Base-by-base conservation (phyloP, 768 basidiomycete genomes). In the Rhodotorula kratochvilovae region DNA sequence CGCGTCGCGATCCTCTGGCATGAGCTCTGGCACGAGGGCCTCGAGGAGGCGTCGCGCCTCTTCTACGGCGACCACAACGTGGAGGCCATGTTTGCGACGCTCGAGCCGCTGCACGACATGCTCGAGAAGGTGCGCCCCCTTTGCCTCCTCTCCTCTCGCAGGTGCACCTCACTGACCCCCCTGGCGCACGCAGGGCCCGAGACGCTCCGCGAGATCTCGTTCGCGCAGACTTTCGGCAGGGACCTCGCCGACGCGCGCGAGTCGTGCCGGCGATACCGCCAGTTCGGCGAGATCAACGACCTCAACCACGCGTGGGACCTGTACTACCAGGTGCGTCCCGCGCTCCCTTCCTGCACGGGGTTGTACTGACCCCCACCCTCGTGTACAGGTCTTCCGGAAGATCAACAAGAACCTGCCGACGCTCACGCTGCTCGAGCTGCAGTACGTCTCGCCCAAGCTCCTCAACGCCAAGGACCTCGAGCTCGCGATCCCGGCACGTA, bases 271-370 rank as follows among this genome's bases (percentile, higher is more conserved):
- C 86, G 91, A 61, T 99, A 89, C 83, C 88, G 89, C 53, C 85
- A 86, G 31, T 90, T 90, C 77, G 90, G 90, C 35, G 94, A 99
- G 79, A 85, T 87, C 66, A 87, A 86, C 61, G 92, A 97, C 78
- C 82, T 99, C 58, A 96, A 98, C 79, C 91, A 90, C 78, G 96
- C 96, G 43, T 99, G 96, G 96, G 96, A 98, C 77, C 93, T 97
- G 36, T 99, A 99, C 81, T 99, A 97, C 77, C 87, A 87, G 59
- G 92, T 92, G 78, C 72, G 88, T 80, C n/a, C 15, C 21, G 31
- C 13, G n/a, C 21, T 39, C 55, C 35, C 68, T 29, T 39, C 51
- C 19, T n/a, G 29, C 15, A 23, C 13, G 35, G n/a, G 15, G 8
- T 27, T 10, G 48, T 45, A 56, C 66, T 39, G 51, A 33, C 67